Percentiles rank a stretch among this genome's conserved stretches.
phyloP scores from a whole-genome alignment of 179 eudicot species.

The Silene noctiflora region DNA sequence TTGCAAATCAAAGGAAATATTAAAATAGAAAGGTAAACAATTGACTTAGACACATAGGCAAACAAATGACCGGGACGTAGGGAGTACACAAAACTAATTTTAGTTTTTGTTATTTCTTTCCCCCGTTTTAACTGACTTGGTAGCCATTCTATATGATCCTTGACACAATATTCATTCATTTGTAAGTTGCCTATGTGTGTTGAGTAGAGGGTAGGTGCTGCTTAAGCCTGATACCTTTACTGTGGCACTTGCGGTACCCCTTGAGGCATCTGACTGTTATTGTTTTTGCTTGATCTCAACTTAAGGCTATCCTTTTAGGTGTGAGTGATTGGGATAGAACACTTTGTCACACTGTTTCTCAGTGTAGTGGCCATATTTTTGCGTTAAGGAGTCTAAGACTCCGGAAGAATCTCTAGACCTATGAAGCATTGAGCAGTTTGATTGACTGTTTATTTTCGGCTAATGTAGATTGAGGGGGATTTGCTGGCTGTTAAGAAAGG shows the following conservation, averaged over 20 bases:
- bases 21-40: too few species aligned
- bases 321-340: not conserved
- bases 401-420: constrained; percentile 6
- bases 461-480: constrained; percentile 64
- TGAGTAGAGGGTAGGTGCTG: not conserved
- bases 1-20: too few species aligned
- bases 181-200: not conserved
- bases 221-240: not conserved
- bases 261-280: not conserved
- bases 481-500: constrained; percentile 59
- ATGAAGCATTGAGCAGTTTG: not conserved
- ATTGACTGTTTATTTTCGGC: constrained; percentile 2
- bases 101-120: too few species aligned
- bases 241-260: not conserved
- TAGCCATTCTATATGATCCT: not conserved
- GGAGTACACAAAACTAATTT: not conserved
- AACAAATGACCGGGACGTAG: too few species aligned
- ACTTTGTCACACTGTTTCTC: not conserved
- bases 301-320: not conserved
- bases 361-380: not conserved
- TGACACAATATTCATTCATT: not conserved
- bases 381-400: not conserved
- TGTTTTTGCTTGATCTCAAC: not conserved
- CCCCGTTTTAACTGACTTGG: too few species aligned
- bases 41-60: too few species aligned